Percentiles rank a stretch among this genome's conserved stretches.
Evolutionary conservation across 208 protist species (phyloP).

Genomic region (Balamuthia mandrillaris): DNA sequence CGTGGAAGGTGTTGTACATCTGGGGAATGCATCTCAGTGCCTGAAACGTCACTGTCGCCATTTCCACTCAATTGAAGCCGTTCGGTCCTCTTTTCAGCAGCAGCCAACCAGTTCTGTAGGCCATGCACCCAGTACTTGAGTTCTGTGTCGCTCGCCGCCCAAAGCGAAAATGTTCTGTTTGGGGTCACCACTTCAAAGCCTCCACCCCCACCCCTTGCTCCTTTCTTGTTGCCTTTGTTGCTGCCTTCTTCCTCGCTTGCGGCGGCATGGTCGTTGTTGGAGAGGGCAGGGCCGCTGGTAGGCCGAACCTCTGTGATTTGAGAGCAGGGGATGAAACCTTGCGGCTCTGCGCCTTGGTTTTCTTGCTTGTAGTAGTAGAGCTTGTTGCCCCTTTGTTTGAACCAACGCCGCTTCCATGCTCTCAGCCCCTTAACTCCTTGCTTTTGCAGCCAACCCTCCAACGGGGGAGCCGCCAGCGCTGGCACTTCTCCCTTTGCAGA

Average conservation of each 20-base stretch:
- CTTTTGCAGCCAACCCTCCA: conserved; percentile 25
- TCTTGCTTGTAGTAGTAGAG: neutral
- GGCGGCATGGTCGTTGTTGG: neutral
- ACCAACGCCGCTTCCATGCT: neutral
- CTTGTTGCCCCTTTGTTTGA: conserved; percentile 17
- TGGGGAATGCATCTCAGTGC: too few relatives aligned
- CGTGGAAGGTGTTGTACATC: too few relatives aligned
- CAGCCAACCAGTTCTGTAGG: too few relatives aligned
- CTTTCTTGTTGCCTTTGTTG: neutral
- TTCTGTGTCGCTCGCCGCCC: neutral
- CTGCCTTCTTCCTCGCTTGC: neutral
- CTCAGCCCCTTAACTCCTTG: conserved; percentile 27
- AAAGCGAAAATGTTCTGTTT: too few relatives aligned
- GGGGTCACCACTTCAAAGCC: too few relatives aligned
- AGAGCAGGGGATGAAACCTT: neutral
- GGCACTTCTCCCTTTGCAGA: too few relatives aligned
- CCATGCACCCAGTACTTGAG: too few relatives aligned
- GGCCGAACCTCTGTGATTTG: neutral
- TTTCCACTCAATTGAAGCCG: too few relatives aligned
- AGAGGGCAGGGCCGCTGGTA: neutral
- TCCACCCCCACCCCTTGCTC: neutral
- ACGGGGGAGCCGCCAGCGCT: too few relatives aligned
- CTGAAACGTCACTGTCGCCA: too few relatives aligned
- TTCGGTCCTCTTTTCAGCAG: too few relatives aligned
- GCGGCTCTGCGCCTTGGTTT: neutral